Evolutionary conservation across 2,329 filamentous ascomycete genomes (phyloP).

Genomic region (Atkinsonella texensis): DNA sequence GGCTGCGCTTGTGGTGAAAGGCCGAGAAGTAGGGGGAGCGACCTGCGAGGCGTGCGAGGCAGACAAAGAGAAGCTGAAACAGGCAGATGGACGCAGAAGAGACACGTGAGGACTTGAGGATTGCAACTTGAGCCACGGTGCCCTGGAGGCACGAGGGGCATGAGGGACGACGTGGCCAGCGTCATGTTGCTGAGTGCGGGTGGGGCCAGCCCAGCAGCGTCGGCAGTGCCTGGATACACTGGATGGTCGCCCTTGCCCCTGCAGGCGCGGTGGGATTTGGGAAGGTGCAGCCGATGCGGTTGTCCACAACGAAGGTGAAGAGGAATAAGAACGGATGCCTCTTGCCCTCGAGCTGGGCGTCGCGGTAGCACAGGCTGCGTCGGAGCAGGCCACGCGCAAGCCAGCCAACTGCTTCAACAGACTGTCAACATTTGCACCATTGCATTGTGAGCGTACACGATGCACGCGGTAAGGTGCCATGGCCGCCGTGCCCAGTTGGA

Average conservation of each 20-base stretch:
- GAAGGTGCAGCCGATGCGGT: no score
- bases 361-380: not conserved
- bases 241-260: not conserved
- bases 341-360: not conserved
- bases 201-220: not conserved
- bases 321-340: not conserved
- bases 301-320: no score
- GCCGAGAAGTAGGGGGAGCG: slow-evolving; percentile 11
- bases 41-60: not conserved
- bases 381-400: not conserved
- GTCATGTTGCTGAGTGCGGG: not conserved
- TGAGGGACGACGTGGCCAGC: no score
- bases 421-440: not conserved
- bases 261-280: not conserved
- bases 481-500: not conserved
- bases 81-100: slow-evolving; percentile 2
- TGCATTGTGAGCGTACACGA: slow-evolving; percentile 1
- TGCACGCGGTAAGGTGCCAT: slow-evolving; percentile 5
- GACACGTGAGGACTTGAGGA: not conserved
- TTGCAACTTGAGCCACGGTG: not conserved
- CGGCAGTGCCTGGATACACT: not conserved
- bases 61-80: not conserved
- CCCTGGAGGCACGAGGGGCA: not conserved
- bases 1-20: slow-evolving; percentile 37
- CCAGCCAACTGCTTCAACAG: not conserved